phyloP scores from a whole-genome alignment of 441 rosid species.

The Gossypium gossypioides region DNA sequence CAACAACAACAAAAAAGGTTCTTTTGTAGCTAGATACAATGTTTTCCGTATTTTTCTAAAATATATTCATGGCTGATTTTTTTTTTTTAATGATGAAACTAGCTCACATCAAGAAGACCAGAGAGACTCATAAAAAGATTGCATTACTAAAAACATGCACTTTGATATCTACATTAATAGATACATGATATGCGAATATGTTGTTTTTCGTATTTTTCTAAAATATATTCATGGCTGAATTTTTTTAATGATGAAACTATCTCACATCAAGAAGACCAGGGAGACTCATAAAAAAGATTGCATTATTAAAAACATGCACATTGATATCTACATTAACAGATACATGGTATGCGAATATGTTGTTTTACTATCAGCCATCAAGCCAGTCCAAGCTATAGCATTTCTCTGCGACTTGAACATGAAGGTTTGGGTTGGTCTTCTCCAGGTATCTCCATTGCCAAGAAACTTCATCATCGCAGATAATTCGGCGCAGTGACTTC shows the following conservation, averaged over 20 bases:
- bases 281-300: not conserved
- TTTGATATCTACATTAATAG: not conserved
- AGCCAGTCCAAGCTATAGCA: conserved; percentile 66
- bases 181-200: not conserved
- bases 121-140: not conserved
- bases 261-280: no score
- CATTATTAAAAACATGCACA: not conserved
- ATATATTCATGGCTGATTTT: no score
- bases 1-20: no score
- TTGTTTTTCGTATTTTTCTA: not conserved
- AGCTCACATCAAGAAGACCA: no score
- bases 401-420: conserved; percentile 60
- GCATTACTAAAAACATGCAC: not conserved
- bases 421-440: conserved; percentile 30
- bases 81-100: no score
- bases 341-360: not conserved
- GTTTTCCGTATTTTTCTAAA: no score
- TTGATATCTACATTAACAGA: not conserved
- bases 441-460: conserved; percentile 47
- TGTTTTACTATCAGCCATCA: conserved; percentile 26
- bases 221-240: no score
- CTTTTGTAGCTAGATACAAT: no score
- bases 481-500: conserved; percentile 40
- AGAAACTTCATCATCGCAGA: conserved; percentile 62
- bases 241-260: no score